Evolutionary conservation across 345 rosid genomes (phyloP), one percentile per base, ranked within the genome.

Genomic region (Eucalyptus sp.): DNA sequence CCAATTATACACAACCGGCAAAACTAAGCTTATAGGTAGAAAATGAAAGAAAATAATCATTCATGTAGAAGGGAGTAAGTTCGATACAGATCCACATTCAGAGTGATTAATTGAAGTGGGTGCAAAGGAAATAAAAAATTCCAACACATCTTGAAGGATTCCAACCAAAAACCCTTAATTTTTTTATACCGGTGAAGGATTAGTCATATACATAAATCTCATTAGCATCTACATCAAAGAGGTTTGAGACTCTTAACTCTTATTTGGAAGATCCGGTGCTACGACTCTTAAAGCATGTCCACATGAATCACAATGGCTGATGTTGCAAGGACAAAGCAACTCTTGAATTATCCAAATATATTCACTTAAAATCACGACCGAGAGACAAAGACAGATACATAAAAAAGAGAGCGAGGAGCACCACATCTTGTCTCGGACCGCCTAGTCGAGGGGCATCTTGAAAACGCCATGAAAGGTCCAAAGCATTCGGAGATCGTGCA

Each of bases 361-460:
- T 68, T 2, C 44, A 33, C 80, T 2, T 5, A 68, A 68, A 33
- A 56, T 56, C 62, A 24, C 62, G 62, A 56, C 62, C 62, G 62
- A 56, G 62, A 56, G 62, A 56, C 62, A 22, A 0, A 24, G 62
- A 56, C 29, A 56, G 25, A 52, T 52, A 52, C 24, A 56, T 22
- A 56, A 20, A 52, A 56, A 24, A 9, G 10, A 56, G 68, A 29
- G 33, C 31, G 68, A 66, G 37, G 37, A 66, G 76, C 76, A 66
- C 41, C 18, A n/a, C 12, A 68, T 68, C 44, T 33, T 76, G 83
- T 76, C 27, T 76, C 50, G 54, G 89, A 87, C 87, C 71, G 50
- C 95, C 89, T 94, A 89, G 95, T 90, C 95, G 95, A 94, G 94
- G 95, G 90, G 95, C 89, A 94, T 94, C 95, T 4, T 50, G 84